These are phyloP conservation scores for Nakaseomyces nivariensis DNA, from an alignment of 1,139 yeast genomes.

Conservation along the genomic window DNA sequence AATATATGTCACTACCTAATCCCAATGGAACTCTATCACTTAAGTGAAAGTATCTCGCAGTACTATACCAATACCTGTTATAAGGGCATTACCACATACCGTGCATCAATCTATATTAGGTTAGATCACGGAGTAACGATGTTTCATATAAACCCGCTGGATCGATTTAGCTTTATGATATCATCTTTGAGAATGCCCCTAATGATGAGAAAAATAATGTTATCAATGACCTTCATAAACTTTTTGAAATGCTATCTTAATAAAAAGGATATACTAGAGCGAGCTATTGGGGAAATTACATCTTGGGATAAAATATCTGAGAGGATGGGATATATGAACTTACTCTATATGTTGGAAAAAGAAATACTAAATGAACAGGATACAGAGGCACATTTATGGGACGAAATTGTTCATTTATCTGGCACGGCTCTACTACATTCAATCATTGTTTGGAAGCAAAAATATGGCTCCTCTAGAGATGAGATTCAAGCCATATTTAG, in stretches of 20 bases:
- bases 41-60: background rate
- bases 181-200: constrained; percentile 16
- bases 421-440: constrained; percentile 16
- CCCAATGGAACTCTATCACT: constrained; percentile 14
- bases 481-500: constrained; percentile 13
- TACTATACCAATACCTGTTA: constrained; percentile 5
- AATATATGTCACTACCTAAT: constrained; percentile 22
- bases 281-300: constrained; percentile 8
- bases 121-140: constrained; percentile 16
- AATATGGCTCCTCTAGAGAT: constrained; percentile 13
- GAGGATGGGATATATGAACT: constrained; percentile 11
- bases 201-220: constrained; percentile 18
- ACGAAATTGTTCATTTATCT: constrained; percentile 11
- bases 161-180: constrained; percentile 20
- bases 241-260: constrained; percentile 14
- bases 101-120: constrained; percentile 17
- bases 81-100: constrained; percentile 9
- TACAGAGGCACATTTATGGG: constrained; percentile 9
- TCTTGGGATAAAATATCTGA: constrained; percentile 8
- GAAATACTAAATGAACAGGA: background rate
- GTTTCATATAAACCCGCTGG: constrained; percentile 24
- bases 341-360: constrained; percentile 11
- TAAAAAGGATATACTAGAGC: constrained; percentile 11
- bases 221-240: constrained; percentile 17
- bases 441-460: constrained; percentile 22